These are phyloP conservation scores for Thalia dealbata DNA, from an alignment of 176 grass and related monocot genomes.

Conservation along the genomic window DNA sequence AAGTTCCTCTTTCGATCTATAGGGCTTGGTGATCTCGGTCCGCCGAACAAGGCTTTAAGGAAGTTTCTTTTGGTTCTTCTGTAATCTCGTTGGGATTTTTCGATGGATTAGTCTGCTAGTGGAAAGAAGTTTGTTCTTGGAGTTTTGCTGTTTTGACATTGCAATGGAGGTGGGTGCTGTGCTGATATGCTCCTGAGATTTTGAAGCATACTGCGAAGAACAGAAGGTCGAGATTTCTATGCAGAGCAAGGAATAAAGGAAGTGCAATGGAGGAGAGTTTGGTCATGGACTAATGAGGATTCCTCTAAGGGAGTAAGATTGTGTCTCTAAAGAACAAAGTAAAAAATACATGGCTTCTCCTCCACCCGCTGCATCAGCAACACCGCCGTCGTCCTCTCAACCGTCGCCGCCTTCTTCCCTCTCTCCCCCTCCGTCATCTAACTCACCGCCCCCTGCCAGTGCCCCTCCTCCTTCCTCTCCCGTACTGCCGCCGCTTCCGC, in stretches of 20 bases:
- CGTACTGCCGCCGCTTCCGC: not conserved
- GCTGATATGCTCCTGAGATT: not conserved
- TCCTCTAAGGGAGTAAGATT: not conserved
- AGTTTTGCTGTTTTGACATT: not conserved
- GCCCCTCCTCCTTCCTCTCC: not conserved
- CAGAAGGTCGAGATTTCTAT: not conserved
- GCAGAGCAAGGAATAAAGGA: not conserved
- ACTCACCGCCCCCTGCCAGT: not conserved
- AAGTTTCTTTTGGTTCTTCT: not conserved
- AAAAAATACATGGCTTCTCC: not conserved
- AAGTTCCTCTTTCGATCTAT: not conserved
- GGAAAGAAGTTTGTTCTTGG: not conserved
- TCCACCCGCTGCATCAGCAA: not conserved
- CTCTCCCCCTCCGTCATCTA: not conserved
- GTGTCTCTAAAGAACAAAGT: not conserved
- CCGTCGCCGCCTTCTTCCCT: not conserved
- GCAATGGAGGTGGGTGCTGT: not conserved
- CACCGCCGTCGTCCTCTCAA: not conserved
- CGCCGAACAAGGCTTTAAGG: not conserved
- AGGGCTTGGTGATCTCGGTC: not conserved
- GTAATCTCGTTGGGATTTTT: not conserved
- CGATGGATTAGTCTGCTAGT: not conserved
- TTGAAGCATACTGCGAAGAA: not conserved
- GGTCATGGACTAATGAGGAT: not conserved
- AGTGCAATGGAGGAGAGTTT: not conserved